phyloP scores from a whole-genome alignment of 495 filamentous ascomycete genomes.

The Annulohypoxylon nitens region DNA sequence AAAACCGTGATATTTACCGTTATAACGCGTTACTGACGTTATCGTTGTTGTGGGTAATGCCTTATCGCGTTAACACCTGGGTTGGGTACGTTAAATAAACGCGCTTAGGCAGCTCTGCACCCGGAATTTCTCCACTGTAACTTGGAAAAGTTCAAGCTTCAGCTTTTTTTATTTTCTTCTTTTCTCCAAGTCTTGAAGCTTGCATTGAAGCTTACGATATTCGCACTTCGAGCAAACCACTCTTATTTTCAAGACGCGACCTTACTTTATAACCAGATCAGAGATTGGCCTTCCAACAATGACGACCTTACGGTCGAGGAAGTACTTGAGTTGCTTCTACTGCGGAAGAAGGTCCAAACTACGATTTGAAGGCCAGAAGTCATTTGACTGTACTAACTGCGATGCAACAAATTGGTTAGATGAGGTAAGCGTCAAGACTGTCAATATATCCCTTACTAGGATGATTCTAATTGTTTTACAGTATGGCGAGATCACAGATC shows the following conservation, averaged over 20 bases:
- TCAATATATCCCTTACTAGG: background rate
- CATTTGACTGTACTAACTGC: conserved; percentile 79
- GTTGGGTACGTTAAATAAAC: conserved; percentile 7
- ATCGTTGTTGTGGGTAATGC: conserved; percentile 5
- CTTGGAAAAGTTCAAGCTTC: conserved; percentile 21
- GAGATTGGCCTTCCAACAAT: conserved; percentile 30
- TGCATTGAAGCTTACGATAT: background rate
- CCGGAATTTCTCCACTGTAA: conserved; percentile 26
- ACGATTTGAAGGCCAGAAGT: conserved; percentile 62
- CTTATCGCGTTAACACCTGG: conserved; percentile 30
- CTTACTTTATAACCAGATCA: conserved; percentile 9
- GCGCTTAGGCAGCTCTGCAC: conserved; percentile 19
- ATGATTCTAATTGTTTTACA: conserved; percentile 51
- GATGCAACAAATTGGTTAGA: conserved; percentile 88
- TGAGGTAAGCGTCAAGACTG: conserved; percentile 56
- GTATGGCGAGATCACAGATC: conserved; percentile 89
- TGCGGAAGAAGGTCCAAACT: conserved; percentile 74
- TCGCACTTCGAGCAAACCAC: conserved; percentile 4
- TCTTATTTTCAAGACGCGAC: conserved; percentile 14
- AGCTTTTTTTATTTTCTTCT: background rate
- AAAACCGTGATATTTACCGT: conserved; percentile 1
- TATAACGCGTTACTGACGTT: conserved; percentile 19
- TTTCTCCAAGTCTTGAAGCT: conserved; percentile 1
- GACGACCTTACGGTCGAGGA: conserved; percentile 55
- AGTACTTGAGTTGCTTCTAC: conserved; percentile 77